phyloP scores from a whole-genome alignment of 1,284 basidiomycete species.

The Marasmius tenuissimus region DNA sequence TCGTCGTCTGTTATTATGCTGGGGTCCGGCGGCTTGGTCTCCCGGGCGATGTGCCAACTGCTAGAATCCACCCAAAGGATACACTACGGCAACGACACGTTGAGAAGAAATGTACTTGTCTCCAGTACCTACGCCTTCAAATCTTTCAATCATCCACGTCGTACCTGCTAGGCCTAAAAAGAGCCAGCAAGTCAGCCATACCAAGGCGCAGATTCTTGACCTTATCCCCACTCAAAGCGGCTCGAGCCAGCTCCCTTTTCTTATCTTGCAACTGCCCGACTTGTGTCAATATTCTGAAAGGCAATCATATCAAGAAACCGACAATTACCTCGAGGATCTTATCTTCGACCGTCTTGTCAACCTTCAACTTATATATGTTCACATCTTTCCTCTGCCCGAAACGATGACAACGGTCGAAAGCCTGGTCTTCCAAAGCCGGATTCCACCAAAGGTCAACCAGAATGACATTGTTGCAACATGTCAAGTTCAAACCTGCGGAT shows the following conservation, averaged over 20 bases:
- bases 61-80: no score
- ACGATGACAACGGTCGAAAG: slow-evolving; percentile 91
- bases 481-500: slow-evolving; percentile 81
- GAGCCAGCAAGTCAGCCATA: slow-evolving; percentile 78
- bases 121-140: not conserved
- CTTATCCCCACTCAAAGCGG: slow-evolving; percentile 87
- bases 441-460: slow-evolving; percentile 97
- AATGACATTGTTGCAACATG: slow-evolving; percentile 92
- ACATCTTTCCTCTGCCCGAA: slow-evolving; percentile 87
- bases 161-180: slow-evolving; percentile 66
- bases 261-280: slow-evolving; percentile 70
- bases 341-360: slow-evolving; percentile 88
- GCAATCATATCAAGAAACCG: not conserved
- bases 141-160: slow-evolving; percentile 45
- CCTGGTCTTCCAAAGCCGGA: slow-evolving; percentile 89
- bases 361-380: slow-evolving; percentile 91
- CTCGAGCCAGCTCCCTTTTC: slow-evolving; percentile 83
- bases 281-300: slow-evolving; percentile 5
- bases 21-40: no score
- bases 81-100: no score
- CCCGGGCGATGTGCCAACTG: no score
- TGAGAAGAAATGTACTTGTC: no score
- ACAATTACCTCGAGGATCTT: slow-evolving; percentile 67
- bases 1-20: no score
- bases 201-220: slow-evolving; percentile 84